Evolutionary conservation across 768 basidiomycete genomes (phyloP).

Genomic region (Tricholoma furcatifolium): DNA sequence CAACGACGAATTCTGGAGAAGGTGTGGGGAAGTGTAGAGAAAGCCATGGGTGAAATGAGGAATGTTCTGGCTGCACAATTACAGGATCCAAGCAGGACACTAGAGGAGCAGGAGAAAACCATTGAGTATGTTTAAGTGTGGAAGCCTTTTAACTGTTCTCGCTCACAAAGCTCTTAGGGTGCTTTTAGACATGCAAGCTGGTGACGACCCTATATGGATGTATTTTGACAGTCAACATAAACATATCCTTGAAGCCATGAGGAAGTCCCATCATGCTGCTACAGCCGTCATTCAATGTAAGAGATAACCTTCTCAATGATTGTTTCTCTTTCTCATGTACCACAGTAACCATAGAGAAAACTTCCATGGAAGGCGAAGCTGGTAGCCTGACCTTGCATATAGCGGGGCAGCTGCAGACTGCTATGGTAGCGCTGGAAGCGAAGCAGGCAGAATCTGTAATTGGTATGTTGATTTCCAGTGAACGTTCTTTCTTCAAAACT

Average conservation of each 20-base stretch:
- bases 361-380: slow-evolving; percentile 32
- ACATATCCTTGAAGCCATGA: slow-evolving; percentile 80
- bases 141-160: neutral
- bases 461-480: slow-evolving; percentile 37
- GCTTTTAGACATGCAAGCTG: slow-evolving; percentile 78
- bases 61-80: slow-evolving; percentile 73
- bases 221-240: slow-evolving; percentile 94
- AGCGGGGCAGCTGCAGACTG: slow-evolving; percentile 56
- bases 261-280: slow-evolving; percentile 53
- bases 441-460: slow-evolving; percentile 63
- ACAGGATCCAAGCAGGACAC: slow-evolving; percentile 71
- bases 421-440: slow-evolving; percentile 57
- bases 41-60: slow-evolving; percentile 91
- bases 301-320: slow-evolving; percentile 17
- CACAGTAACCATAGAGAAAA: slow-evolving; percentile 48
- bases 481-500: neutral
- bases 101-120: slow-evolving; percentile 96
- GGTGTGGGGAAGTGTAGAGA: slow-evolving; percentile 94
- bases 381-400: slow-evolving; percentile 43
- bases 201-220: slow-evolving; percentile 92
- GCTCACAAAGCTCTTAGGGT: slow-evolving; percentile 50
- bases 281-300: slow-evolving; percentile 53
- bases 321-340: slow-evolving; percentile 9
- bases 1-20: slow-evolving; percentile 94
- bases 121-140: slow-evolving; percentile 68